phyloP scores from a whole-genome alignment of 352 stramenopile genomes.

The Phytophthora sansomeana region DNA sequence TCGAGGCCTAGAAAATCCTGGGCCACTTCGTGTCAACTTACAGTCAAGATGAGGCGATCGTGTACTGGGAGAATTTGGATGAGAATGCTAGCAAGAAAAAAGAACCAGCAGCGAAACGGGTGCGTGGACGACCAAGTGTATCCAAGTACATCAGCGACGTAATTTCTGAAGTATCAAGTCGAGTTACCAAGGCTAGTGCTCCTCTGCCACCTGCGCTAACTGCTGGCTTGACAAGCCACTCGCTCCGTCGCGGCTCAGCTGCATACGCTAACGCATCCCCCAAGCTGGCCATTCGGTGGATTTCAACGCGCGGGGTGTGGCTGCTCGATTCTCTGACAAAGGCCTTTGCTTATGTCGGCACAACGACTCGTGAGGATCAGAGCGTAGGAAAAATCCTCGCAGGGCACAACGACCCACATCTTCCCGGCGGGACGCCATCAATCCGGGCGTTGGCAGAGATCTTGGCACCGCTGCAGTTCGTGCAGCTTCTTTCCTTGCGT shows the following conservation, averaged over 20 bases:
- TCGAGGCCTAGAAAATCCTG: no score
- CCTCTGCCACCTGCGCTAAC: neutral
- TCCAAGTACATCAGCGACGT: constrained; percentile 11
- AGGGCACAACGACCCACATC: constrained; percentile 17
- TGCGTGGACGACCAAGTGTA: constrained; percentile 8
- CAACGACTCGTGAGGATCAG: constrained; percentile 24
- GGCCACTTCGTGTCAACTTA: no score
- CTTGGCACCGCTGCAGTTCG: constrained; percentile 3
- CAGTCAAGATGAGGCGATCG: neutral
- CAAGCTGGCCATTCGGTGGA: constrained; percentile 33
- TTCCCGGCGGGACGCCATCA: constrained; percentile 10
- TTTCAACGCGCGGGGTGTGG: constrained; percentile 11
- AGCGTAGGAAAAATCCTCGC: constrained; percentile 25
- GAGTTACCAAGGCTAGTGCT: neutral
- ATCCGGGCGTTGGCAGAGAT: constrained; percentile 8
- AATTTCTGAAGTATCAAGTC: neutral
- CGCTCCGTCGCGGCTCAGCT: constrained; percentile 1
- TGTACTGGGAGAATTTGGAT: constrained; percentile 7
- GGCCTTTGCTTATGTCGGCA: constrained; percentile 13
- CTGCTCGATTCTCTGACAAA: constrained; percentile 15
- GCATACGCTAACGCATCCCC: constrained; percentile 22
- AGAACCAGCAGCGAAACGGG: neutral
- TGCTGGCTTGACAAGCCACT: constrained; percentile 7
- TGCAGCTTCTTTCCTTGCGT: constrained; percentile 8
- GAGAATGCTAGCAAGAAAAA: neutral